These are phyloP conservation scores for Puccinia triticina DNA, from an alignment of 1,284 basidiomycete genomes.

Conservation along the genomic window DNA sequence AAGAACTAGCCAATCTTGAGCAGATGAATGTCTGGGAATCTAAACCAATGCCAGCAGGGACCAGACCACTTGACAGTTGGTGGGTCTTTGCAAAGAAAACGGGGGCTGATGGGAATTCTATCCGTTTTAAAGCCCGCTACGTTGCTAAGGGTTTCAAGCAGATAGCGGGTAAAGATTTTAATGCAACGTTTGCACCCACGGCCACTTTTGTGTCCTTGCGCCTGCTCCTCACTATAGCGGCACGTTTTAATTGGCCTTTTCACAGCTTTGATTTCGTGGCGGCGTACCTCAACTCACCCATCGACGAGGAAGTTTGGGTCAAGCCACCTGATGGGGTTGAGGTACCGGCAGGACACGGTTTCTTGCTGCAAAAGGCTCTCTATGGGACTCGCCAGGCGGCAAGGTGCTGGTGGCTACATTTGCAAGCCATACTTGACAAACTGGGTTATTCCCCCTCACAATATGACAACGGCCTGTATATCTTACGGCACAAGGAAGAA, in stretches of 20 bases:
- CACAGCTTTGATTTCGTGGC: constrained; percentile 30
- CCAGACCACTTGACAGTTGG: not conserved
- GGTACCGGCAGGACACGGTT: not conserved
- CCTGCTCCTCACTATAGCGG: not conserved
- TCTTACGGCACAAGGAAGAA: not conserved
- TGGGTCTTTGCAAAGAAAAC: too few relatives aligned
- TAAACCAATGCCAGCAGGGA: not conserved
- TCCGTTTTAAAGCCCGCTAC: constrained; percentile 20
- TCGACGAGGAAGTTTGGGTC: constrained; percentile 21
- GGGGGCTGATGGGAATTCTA: too few relatives aligned
- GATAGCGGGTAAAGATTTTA: not conserved
- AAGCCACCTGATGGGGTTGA: constrained; percentile 4
- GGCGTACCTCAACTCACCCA: constrained; percentile 12
- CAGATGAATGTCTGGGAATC: constrained; percentile 21
- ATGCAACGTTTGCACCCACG: constrained; percentile 22
- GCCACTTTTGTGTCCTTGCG: constrained; percentile 21
- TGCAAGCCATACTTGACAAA: not conserved
- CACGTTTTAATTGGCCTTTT: not conserved
- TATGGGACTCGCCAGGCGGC: constrained; percentile 29
- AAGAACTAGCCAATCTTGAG: constrained; percentile 3
- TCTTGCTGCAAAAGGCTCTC: not conserved
- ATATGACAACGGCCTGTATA: constrained; percentile 2
- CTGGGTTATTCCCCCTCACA: not conserved
- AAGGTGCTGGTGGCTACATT: constrained; percentile 28
- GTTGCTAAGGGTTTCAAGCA: constrained; percentile 24